Evolutionary conservation across 2,329 filamentous ascomycete species (phyloP).

Genomic region (Diaporthe vexans): DNA sequence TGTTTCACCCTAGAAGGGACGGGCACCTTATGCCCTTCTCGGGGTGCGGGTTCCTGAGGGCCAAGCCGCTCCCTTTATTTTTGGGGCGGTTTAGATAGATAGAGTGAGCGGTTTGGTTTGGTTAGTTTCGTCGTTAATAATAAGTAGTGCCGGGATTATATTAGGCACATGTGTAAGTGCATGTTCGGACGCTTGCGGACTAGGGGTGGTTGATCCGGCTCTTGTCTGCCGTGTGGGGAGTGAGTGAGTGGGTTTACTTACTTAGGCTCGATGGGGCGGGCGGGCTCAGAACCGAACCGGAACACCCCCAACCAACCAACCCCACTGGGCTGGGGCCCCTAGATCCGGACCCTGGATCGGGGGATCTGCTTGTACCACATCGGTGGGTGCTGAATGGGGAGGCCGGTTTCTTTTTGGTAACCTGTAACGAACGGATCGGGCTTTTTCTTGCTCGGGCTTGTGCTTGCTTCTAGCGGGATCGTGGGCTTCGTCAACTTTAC

Average conservation of each 20-base stretch:
- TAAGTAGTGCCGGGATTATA: background rate
- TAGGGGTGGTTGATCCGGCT: background rate
- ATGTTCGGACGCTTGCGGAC: constrained; percentile 8
- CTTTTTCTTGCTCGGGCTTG: background rate
- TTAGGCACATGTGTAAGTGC: background rate
- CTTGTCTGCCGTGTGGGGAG: background rate
- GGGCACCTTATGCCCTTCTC: background rate
- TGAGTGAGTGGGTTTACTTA: too few species aligned
- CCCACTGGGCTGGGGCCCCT: too few species aligned
- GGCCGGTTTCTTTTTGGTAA: background rate
- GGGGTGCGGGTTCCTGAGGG: background rate
- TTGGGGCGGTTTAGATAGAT: background rate
- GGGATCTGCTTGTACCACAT: background rate
- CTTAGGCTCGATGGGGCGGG: too few species aligned
- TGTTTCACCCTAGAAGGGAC: background rate
- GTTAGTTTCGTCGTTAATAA: too few species aligned
- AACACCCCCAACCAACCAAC: too few species aligned
- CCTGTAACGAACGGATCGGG: background rate
- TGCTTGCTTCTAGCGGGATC: background rate
- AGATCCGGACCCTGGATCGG: background rate
- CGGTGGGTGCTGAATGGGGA: background rate
- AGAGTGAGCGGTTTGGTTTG: background rate
- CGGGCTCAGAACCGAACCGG: too few species aligned
- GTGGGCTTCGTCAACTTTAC: background rate
- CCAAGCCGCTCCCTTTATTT: background rate